Evolutionary conservation across 2,329 filamentous ascomycete species (phyloP), one percentile per base, ranked within the genome.

Genomic region (Incumbomyces delicatus): DNA sequence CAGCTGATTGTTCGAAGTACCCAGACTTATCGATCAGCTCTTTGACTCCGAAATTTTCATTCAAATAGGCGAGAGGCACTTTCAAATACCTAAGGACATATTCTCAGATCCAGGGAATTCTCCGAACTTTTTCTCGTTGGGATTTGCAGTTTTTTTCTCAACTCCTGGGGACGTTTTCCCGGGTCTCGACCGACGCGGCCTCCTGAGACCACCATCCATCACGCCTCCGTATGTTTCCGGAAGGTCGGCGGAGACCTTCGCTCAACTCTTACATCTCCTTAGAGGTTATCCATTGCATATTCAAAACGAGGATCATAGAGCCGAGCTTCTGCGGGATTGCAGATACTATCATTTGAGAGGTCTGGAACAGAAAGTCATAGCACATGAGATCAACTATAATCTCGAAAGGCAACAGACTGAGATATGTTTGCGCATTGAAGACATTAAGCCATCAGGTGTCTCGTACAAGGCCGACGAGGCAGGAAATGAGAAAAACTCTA

Each of bases 91-190:
- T 1, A 84, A 88, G 52, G 86, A 94, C 57, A 74, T 94, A 51
- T 94, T 96, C 65, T 83, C 78, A 27, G 77, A 78, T 31, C 87
- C 88, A 1, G 90, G 89, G 20, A 89, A 96, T 66, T 82, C 80
- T n/a, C 89, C 89, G 11, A 96, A 96, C 64, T 96, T 88, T 73
- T 96, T 96, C 71, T 84, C 87, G 0, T 76, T 95, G 2, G 89
- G 89, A 49, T 95, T 94, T 60, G 83, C 81, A 32, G 78, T 87
- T 57, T 94, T 94, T 73, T 94, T 95, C 69, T 82, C 81, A 13
- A 80, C 79, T 2, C 85, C 85, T 0, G 74, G 78, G 12, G 83
- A 94, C 57, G 76, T 88, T 5, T 95, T 95, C 57, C 90, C 90
- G 0, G 90, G 89, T 1, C 76, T 95, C 1, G 80, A 88, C 49